Conservation (phyloP, 176 grass and related monocot genomes). For the Pharus latifolius region DNA sequence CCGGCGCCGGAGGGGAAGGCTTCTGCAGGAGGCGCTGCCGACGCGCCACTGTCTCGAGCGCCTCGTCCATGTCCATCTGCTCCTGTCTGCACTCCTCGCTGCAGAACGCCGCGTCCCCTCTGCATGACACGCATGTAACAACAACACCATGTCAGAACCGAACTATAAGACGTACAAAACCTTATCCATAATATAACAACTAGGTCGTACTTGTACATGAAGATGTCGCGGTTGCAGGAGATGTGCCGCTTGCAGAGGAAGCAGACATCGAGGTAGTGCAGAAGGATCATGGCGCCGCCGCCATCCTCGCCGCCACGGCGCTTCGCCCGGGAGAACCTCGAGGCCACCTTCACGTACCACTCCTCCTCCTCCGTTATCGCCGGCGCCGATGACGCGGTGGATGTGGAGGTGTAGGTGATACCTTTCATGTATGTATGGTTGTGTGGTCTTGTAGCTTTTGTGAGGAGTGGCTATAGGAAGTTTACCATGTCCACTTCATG, state of each 20-base stretch:
- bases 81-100: conserved; percentile 61
- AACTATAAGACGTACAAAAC: too few species aligned
- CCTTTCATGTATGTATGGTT: neutral
- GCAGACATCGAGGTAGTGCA: conserved; percentile 56
- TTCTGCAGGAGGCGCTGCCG: conserved; percentile 11
- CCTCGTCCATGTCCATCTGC: conserved; percentile 80
- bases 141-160: too few species aligned
- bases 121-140: conserved; percentile 1
- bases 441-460: too few species aligned
- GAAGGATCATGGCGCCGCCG: neutral
- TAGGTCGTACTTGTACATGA: conserved; percentile 85
- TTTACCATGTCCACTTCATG: neutral
- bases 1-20: neutral
- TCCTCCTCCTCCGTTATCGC: neutral
- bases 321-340: conserved; percentile 33
- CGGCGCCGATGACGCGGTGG: neutral
- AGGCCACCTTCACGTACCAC: conserved; percentile 22
- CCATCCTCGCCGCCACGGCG: neutral
- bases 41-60: conserved; percentile 34
- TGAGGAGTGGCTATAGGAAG: neutral
- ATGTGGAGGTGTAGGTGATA: neutral
- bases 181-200: too few species aligned
- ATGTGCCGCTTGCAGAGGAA: conserved; percentile 77
- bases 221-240: conserved; percentile 34
- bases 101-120: conserved; percentile 72